phyloP scores from a whole-genome alignment of 108 stramenopile species.

The Epipyxis sp. region DNA sequence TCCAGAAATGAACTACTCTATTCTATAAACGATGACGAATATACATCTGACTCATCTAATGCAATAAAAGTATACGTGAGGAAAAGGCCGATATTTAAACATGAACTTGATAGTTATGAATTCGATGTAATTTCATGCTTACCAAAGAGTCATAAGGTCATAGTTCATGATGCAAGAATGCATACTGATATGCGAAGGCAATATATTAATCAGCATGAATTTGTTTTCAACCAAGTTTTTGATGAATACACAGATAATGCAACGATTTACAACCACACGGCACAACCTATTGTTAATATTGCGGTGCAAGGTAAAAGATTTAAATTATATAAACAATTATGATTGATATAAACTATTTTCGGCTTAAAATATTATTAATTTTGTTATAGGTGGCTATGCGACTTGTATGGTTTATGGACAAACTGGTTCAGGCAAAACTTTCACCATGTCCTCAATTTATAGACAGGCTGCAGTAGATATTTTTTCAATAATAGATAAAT shows the following conservation, averaged over 20 bases:
- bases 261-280: constrained; percentile 5
- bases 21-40: neutral
- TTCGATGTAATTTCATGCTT: constrained; percentile 31
- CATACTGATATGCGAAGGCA: constrained; percentile 31
- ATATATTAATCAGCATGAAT: constrained; percentile 25
- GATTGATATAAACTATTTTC: too few relatives aligned
- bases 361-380: too few relatives aligned
- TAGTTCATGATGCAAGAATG: constrained; percentile 33
- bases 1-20: neutral
- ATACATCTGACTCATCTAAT: neutral
- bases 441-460: constrained; percentile 30
- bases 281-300: constrained; percentile 6
- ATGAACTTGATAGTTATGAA: neutral
- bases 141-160: neutral
- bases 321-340: too few relatives aligned
- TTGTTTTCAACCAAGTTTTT: constrained; percentile 15
- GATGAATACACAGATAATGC: neutral
- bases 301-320: constrained; percentile 1
- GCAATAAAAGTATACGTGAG: constrained; percentile 2
- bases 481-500: neutral
- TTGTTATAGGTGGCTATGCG: neutral
- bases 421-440: constrained; percentile 30
- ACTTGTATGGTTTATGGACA: constrained; percentile 33
- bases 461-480: constrained; percentile 15
- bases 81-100: constrained; percentile 21